phyloP scores from a whole-genome alignment of 805 yeast species.

The Ogataea neopini region DNA sequence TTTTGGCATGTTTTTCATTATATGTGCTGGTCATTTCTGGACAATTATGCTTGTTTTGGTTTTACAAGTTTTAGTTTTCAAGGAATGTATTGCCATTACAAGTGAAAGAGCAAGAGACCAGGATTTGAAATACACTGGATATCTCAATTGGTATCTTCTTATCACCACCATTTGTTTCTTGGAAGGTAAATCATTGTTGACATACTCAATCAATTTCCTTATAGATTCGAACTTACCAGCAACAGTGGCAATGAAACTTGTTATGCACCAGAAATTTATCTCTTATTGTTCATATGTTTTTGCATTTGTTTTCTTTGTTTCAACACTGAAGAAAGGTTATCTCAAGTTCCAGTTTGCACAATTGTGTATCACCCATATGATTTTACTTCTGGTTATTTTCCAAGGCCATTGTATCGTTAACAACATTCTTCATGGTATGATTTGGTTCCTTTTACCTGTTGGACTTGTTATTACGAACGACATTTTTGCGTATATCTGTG shows the following conservation, averaged over 20 bases:
- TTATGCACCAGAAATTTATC: slow-evolving; percentile 76
- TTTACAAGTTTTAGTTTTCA: slow-evolving; percentile 82
- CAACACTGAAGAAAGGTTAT: slow-evolving; percentile 84
- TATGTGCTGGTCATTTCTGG: slow-evolving; percentile 85
- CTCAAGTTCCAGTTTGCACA: slow-evolving; percentile 93
- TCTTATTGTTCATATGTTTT: slow-evolving; percentile 80
- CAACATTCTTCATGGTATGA: slow-evolving; percentile 85
- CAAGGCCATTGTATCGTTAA: slow-evolving; percentile 92
- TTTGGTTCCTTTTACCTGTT: slow-evolving; percentile 93
- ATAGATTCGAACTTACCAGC: slow-evolving; percentile 32
- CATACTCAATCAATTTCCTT: slow-evolving; percentile 41
- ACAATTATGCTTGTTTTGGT: slow-evolving; percentile 69
- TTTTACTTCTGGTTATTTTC: slow-evolving; percentile 81
- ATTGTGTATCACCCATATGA: slow-evolving; percentile 92
- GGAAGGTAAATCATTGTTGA: slow-evolving; percentile 81
- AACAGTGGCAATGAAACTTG: slow-evolving; percentile 28
- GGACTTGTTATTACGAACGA: slow-evolving; percentile 92
- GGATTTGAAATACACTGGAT: slow-evolving; percentile 76
- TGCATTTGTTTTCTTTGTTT: slow-evolving; percentile 89
- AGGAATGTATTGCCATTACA: slow-evolving; percentile 85
- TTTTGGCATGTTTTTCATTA: slow-evolving; percentile 60
- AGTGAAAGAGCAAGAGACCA: slow-evolving; percentile 78
- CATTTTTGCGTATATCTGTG: slow-evolving; percentile 94
- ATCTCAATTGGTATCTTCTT: slow-evolving; percentile 91
- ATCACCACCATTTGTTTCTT: slow-evolving; percentile 85